These are phyloP conservation scores for Brasenia schreberi DNA, from an alignment of 164 flowering plant species.

Conservation along the genomic window DNA sequence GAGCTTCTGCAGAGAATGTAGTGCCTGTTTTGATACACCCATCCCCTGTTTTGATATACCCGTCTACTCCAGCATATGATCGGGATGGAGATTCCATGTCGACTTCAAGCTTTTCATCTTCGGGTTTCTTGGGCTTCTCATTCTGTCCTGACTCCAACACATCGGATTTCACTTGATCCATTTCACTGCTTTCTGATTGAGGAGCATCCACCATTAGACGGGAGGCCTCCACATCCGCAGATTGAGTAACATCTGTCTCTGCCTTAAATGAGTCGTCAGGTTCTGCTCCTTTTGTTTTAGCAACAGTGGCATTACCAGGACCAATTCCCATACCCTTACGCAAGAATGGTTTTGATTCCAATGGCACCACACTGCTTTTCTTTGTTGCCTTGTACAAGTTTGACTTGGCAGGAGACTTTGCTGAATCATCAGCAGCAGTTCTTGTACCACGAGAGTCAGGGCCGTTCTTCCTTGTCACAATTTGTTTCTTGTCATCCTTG, in stretches of 20 bases:
- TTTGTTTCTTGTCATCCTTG: conserved; percentile 24
- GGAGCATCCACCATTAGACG: not conserved
- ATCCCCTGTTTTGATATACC: not conserved
- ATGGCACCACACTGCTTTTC: conserved; percentile 79
- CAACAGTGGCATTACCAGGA: conserved; percentile 15
- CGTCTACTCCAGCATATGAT: not conserved
- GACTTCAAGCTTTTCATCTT: not conserved
- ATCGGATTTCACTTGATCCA: not conserved
- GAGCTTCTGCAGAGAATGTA: not conserved
- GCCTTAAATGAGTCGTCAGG: not conserved
- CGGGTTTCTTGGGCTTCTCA: not conserved
- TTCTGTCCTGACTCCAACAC: not conserved
- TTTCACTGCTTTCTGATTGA: not conserved
- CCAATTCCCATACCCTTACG: conserved; percentile 46
- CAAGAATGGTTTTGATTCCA: conserved; percentile 61
- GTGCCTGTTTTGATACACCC: not conserved
- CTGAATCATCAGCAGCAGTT: conserved; percentile 26
- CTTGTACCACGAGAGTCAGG: conserved; percentile 7
- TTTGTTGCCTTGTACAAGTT: conserved; percentile 52
- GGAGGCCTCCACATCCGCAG: not conserved
- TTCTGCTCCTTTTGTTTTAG: conserved; percentile 22
- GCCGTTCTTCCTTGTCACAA: conserved; percentile 14
- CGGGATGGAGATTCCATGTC: not conserved
- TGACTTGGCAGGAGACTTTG: conserved; percentile 30
- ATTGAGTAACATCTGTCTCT: not conserved